Evolutionary conservation across 176 grass and related monocot genomes (phyloP), one percentile per base, ranked within the genome.

Genomic region (Oryza glaberrima): DNA sequence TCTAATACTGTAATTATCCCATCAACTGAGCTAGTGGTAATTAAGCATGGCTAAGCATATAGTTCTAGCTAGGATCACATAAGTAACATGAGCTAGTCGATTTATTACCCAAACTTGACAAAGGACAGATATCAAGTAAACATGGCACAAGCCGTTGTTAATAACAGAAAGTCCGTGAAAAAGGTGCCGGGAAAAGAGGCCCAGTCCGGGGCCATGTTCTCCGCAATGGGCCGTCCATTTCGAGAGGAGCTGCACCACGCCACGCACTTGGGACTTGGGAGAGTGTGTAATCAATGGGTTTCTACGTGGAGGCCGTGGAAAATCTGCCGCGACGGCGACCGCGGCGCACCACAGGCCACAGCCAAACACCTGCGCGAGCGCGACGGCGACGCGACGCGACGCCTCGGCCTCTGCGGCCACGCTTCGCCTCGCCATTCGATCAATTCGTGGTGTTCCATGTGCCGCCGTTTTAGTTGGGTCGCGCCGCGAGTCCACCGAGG

Each of bases 201-300:
- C 41, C 41, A 72, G 54, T 35, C 26, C 25, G 6, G 0, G 40
- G 65, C 17, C 85, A 38, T 63, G 79, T 71, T 30, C 65, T 65
- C 26, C 73, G 43, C 43, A 44, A 54, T 66, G 73, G 86, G 74
- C 80, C 22, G 74, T 43, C 67, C 73, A 41, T 15, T 47, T 30
- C 76, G 28, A 7, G 35, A 1, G 1, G 35, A 1, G 1, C 10
- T 1, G 20, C 10, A 4, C 35, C 4, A 5, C 35, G 4, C 9
- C 7, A 28, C 71, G 71, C 17, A 58, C 17, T 17, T 54, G 5
- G 51, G 51, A 58, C 17, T 17, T 54, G 5, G 51, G 51, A 54
- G 14, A 54, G 51, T 5, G 40, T 41, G 40, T 54, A 2, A 54
- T 54, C 9, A 43, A 20, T 12, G 20, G 0, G 4, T 43, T 71